These are phyloP conservation scores for Yamadazyma siamensis DNA, from an alignment of 1,139 yeast species.

Conservation along the genomic window DNA sequence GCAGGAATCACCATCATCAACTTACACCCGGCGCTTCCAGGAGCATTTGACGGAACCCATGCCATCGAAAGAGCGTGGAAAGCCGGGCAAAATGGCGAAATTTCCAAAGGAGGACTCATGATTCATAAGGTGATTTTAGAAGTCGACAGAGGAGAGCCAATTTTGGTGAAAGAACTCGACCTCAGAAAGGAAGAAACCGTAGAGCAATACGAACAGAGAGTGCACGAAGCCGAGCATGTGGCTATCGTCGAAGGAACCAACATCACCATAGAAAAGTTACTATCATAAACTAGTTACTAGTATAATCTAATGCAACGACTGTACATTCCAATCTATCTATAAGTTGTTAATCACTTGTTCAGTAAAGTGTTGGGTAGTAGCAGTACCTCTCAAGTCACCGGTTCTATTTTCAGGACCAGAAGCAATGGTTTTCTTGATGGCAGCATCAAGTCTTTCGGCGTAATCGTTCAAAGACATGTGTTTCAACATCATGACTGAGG, in stretches of 20 bases:
- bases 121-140: constrained; percentile 92
- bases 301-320: background rate
- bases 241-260: constrained; percentile 92
- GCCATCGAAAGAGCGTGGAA: constrained; percentile 96
- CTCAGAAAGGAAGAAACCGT: constrained; percentile 68
- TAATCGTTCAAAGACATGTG: constrained; percentile 85
- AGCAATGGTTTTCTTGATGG: constrained; percentile 90
- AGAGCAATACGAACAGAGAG: constrained; percentile 76
- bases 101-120: constrained; percentile 90
- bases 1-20: constrained; percentile 77
- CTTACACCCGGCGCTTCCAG: constrained; percentile 95
- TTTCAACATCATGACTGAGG: constrained; percentile 98
- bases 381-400: constrained; percentile 92
- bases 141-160: constrained; percentile 90
- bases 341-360: constrained; percentile 54
- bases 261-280: constrained; percentile 48
- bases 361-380: constrained; percentile 85
- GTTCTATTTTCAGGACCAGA: constrained; percentile 92
- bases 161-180: constrained; percentile 74
- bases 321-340: constrained; percentile 17
- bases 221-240: constrained; percentile 79
- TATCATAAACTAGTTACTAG: background rate
- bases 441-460: constrained; percentile 82
- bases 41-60: constrained; percentile 94
- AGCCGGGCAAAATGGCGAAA: constrained; percentile 81